Percentiles rank a stretch among this genome's conserved stretches.
Evolutionary conservation across 176 grass and related monocot species (phyloP).

Genomic region (Oryza punctata): DNA sequence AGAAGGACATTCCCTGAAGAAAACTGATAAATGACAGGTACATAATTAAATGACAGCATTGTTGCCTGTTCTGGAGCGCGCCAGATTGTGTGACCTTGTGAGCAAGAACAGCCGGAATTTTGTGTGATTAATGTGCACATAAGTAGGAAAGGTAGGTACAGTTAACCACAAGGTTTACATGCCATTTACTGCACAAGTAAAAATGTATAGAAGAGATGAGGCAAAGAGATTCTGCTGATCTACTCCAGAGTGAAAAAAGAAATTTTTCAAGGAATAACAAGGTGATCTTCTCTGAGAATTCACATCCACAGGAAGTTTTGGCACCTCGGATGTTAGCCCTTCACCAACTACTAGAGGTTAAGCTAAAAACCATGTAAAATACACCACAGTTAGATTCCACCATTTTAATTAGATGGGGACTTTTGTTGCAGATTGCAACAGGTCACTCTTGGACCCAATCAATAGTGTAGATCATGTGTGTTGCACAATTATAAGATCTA

Average conservation of each 20-base stretch:
- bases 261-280: not conserved
- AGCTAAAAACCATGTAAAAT: not conserved
- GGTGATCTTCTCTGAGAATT: not conserved
- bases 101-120: not conserved
- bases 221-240: not conserved
- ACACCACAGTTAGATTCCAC: slow-evolving; percentile 13
- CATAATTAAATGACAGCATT: slow-evolving; percentile 16
- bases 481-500: not conserved
- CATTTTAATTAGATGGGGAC: slow-evolving; percentile 19
- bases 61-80: not conserved
- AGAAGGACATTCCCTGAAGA: not conserved
- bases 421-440: slow-evolving; percentile 37
- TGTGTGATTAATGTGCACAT: slow-evolving; percentile 13
- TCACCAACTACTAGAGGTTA: not conserved
- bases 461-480: slow-evolving; percentile 41
- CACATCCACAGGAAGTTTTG: not conserved
- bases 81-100: slow-evolving; percentile 2
- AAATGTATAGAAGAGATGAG: not conserved
- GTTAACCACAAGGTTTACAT: not conserved
- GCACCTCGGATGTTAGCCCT: not conserved
- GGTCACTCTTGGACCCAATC: slow-evolving; percentile 12
- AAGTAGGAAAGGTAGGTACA: not conserved
- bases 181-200: not conserved
- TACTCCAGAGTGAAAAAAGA: not conserved
- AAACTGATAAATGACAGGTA: not conserved